Evolutionary conservation across 2,329 filamentous ascomycete species (phyloP).

Genomic region (Paramyrothecium roridum): DNA sequence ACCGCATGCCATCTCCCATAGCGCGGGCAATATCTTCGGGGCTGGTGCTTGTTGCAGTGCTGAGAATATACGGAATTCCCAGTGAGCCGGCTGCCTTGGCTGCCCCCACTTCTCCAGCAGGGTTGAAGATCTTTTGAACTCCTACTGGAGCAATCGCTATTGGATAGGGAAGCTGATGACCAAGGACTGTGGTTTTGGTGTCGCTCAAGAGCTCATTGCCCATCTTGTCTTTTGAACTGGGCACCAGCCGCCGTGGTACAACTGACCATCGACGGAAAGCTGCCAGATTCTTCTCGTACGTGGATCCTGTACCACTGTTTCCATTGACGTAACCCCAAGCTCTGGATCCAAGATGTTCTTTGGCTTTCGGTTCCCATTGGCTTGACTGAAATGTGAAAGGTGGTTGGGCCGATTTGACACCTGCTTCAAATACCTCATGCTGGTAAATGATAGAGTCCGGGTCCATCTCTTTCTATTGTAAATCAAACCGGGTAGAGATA

Average conservation of each 20-base stretch:
- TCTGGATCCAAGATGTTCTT: not conserved
- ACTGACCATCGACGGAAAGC: not conserved
- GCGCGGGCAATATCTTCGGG: slow-evolving; percentile 62
- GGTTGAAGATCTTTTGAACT: not conserved
- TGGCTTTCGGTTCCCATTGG: not conserved
- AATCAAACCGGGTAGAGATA: no score
- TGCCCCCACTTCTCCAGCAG: not conserved
- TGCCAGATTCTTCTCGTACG: not conserved
- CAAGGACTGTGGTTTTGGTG: not conserved
- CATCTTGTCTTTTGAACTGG: not conserved
- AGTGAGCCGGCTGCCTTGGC: slow-evolving; percentile 54
- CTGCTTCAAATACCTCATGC: not conserved
- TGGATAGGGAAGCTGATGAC: not conserved
- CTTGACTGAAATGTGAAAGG: not conserved
- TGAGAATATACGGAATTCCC: slow-evolving; percentile 59
- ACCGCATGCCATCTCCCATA: slow-evolving; percentile 51
- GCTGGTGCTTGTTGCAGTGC: slow-evolving; percentile 54
- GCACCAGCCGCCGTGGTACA: not conserved
- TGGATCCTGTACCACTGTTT: not conserved
- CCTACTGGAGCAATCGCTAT: not conserved
- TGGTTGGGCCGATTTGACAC: not conserved
- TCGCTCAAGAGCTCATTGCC: not conserved
- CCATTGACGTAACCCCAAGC: not conserved
- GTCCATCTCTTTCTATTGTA: no score
- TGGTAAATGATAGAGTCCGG: not conserved